Conservation (phyloP, 2,329 filamentous ascomycete species). For the Scortechinia acanthostroma region DNA sequence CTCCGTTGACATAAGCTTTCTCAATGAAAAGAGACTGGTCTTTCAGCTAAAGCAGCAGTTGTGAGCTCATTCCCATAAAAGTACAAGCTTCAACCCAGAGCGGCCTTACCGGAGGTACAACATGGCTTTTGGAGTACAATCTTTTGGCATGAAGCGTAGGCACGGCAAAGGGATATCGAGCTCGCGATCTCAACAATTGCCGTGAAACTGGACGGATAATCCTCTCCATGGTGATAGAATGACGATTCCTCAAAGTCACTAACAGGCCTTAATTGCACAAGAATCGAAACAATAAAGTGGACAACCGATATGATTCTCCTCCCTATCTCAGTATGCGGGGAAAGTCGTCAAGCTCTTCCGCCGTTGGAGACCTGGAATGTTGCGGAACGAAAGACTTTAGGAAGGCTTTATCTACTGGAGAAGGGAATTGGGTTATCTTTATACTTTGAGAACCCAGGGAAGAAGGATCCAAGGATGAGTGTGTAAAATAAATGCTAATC, state of each 20-base stretch:
- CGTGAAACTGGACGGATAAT: slow-evolving; percentile 21
- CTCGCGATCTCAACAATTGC: slow-evolving; percentile 20
- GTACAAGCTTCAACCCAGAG: not conserved
- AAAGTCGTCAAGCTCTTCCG: not conserved
- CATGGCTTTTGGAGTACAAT: slow-evolving; percentile 29
- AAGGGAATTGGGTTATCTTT: not conserved
- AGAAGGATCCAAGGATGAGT: not conserved
- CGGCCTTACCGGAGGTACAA: slow-evolving; percentile 23
- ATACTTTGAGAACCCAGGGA: not conserved
- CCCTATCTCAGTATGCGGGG: no score
- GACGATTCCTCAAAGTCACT: not conserved
- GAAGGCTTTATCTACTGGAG: not conserved
- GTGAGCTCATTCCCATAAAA: not conserved
- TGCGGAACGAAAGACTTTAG: not conserved
- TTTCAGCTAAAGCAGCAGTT: slow-evolving; percentile 24
- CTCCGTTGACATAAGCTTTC: slow-evolving; percentile 55
- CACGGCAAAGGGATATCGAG: slow-evolving; percentile 22
- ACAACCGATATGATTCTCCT: not conserved
- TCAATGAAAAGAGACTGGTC: slow-evolving; percentile 48
- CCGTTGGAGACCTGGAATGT: not conserved
- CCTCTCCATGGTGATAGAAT: slow-evolving; percentile 17
- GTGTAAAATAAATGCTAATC: not conserved
- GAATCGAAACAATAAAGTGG: not conserved
- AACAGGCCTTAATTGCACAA: no score
- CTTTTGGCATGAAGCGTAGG: slow-evolving; percentile 17